A percentile compares a stretch with the other conserved stretches of the same genome.
phyloP scores from a whole-genome alignment of 768 basidiomycete genomes.

The Russula abietina region DNA sequence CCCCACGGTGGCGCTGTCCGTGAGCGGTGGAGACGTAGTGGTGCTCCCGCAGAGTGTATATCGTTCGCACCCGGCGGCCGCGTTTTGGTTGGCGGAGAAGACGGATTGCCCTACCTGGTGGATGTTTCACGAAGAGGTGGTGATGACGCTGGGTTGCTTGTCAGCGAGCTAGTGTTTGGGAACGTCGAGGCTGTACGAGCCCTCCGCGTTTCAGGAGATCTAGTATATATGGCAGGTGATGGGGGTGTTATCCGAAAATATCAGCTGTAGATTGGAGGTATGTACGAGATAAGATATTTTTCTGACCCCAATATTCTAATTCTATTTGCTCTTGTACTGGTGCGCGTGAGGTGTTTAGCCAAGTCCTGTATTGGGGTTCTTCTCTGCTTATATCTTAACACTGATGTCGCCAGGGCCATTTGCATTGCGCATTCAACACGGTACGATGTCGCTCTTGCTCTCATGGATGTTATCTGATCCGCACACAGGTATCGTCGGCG shows the following conservation, averaged over 20 bases:
- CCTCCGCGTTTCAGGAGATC: constrained; percentile 10
- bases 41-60: constrained; percentile 11
- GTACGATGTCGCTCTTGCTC: constrained; percentile 31
- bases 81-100: constrained; percentile 23
- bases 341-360: neutral
- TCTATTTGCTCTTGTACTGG: neutral
- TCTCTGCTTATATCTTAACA: constrained; percentile 9
- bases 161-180: constrained; percentile 24
- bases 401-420: constrained; percentile 50
- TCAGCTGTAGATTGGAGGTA: constrained; percentile 15
- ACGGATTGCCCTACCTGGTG: constrained; percentile 24
- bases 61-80: constrained; percentile 7
- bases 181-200: constrained; percentile 23
- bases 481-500: constrained; percentile 61
- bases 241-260: constrained; percentile 21
- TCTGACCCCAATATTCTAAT: neutral
- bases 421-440: constrained; percentile 55
- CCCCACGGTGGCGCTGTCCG: constrained; percentile 7
- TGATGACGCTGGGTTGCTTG: neutral
- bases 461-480: constrained; percentile 2
- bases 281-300: constrained; percentile 5
- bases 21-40: constrained; percentile 19
- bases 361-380: constrained; percentile 3
- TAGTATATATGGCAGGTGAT: constrained; percentile 22
- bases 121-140: neutral